These are phyloP conservation scores for Vaucheria bursata DNA, from an alignment of 352 stramenopile genomes.

Conservation along the genomic window DNA sequence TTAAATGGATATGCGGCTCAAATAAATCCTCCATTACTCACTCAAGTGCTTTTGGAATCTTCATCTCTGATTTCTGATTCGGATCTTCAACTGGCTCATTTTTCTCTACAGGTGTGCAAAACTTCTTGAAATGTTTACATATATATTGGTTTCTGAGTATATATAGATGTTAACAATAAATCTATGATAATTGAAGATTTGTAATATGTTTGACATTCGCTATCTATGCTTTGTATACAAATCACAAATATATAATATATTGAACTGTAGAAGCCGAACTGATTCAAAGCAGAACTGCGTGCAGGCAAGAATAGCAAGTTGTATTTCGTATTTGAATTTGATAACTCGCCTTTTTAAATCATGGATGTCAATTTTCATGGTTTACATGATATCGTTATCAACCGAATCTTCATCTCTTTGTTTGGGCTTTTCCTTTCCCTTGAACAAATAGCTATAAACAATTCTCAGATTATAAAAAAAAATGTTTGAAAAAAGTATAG, in stretches of 20 bases:
- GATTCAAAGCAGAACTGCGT: too few relatives aligned
- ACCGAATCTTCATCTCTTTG: too few relatives aligned
- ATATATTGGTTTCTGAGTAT: conserved; percentile 5
- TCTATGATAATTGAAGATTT: neutral
- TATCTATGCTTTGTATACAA: neutral
- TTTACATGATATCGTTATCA: too few relatives aligned
- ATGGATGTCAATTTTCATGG: too few relatives aligned
- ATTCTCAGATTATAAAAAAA: too few relatives aligned
- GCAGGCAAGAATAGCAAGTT: too few relatives aligned
- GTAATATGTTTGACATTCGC: neutral
- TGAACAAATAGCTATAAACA: too few relatives aligned
- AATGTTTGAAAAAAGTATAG: too few relatives aligned
- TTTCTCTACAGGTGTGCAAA: conserved; percentile 47
- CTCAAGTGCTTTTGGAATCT: conserved; percentile 75
- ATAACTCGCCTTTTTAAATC: too few relatives aligned
- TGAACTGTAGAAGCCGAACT: neutral
- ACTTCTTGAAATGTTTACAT: neutral
- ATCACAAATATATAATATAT: neutral
- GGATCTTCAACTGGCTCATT: conserved; percentile 91
- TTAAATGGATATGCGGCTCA: conserved; percentile 33
- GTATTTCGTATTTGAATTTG: too few relatives aligned
- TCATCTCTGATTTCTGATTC: conserved; percentile 79
- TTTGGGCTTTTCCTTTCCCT: too few relatives aligned
- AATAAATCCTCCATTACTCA: conserved; percentile 68
- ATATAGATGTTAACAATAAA: conserved; percentile 1